Percentiles rank a stretch among this genome's conserved stretches.
phyloP scores from a whole-genome alignment of 768 basidiomycete species.

The Calocybe gangraenosa region DNA sequence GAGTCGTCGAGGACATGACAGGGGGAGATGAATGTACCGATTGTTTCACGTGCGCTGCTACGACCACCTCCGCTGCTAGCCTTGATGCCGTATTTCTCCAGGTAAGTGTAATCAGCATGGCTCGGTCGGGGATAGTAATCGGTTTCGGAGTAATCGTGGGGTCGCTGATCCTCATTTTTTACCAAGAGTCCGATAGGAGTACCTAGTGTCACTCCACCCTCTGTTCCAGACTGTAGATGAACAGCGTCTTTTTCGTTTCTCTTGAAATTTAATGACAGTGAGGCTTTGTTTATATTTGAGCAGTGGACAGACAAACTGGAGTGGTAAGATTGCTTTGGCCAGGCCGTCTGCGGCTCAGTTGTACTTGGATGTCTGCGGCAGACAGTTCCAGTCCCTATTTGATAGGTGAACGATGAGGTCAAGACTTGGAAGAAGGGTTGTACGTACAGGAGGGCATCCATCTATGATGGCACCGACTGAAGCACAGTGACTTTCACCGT shows the following conservation, averaged over 20 bases:
- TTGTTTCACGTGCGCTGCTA: slow-evolving; percentile 93
- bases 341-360: slow-evolving; percentile 87
- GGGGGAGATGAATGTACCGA: slow-evolving; percentile 48
- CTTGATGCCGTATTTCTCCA: slow-evolving; percentile 96
- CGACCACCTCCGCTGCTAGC: slow-evolving; percentile 96
- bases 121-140: slow-evolving; percentile 96
- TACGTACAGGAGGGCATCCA: slow-evolving; percentile 88
- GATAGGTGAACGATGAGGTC: slow-evolving; percentile 3
- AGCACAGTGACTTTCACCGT: slow-evolving; percentile 95
- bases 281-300: neutral
- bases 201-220: slow-evolving; percentile 92
- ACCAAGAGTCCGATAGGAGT: slow-evolving; percentile 98
- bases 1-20: neutral
- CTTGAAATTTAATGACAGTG: slow-evolving; percentile 31
- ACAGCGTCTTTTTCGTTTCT: slow-evolving; percentile 95
- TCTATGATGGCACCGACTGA: slow-evolving; percentile 98
- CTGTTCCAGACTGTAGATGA: slow-evolving; percentile 88
- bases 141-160: slow-evolving; percentile 98
- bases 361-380: slow-evolving; percentile 82
- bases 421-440: slow-evolving; percentile 4
- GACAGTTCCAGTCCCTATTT: slow-evolving; percentile 76
- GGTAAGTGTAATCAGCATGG: slow-evolving; percentile 97
- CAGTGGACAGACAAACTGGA: slow-evolving; percentile 56
- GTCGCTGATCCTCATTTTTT: slow-evolving; percentile 96
- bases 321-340: slow-evolving; percentile 97